Conservation (phyloP, 495 filamentous ascomycete species). For the Penicillium mononematosum region DNA sequence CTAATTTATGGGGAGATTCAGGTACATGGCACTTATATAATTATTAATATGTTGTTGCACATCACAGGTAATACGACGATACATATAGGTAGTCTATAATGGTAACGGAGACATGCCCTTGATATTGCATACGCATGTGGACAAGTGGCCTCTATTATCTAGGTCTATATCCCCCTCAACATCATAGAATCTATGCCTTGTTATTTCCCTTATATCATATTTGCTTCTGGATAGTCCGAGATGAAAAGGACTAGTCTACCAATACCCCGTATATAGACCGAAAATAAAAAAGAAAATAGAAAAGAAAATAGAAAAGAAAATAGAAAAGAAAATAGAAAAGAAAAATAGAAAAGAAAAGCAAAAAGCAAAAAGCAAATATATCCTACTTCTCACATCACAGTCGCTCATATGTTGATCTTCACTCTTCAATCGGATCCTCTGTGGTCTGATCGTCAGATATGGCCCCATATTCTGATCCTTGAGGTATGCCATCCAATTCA, state of each 20-base stretch:
- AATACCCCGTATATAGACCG: too few relatives aligned
- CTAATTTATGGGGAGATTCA: not conserved
- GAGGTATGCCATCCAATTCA: constrained; percentile 52
- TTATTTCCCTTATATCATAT: too few relatives aligned
- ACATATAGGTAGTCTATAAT: not conserved
- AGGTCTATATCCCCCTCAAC: too few relatives aligned
- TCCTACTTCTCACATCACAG: not conserved
- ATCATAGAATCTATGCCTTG: too few relatives aligned
- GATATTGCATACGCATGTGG: not conserved
- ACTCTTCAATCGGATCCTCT: constrained; percentile 2
- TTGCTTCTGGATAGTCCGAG: too few relatives aligned
- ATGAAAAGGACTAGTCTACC: too few relatives aligned
- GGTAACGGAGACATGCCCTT: not conserved
- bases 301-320: too few relatives aligned
- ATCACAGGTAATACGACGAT: too few relatives aligned
- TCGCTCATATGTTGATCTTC: not conserved
- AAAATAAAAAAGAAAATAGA: too few relatives aligned
- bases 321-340: too few relatives aligned
- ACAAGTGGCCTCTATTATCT: constrained; percentile 10
- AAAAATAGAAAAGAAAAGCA: too few relatives aligned
- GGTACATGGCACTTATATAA: not conserved
- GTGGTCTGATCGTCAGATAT: constrained; percentile 12
- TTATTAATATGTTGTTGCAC: too few relatives aligned
- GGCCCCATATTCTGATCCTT: constrained; percentile 27
- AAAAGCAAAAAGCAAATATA: not conserved